Percentiles rank a stretch among this genome's conserved stretches.
Conservation (phyloP, 129 eudicot species). For the Centrapalus pauciflorus region DNA sequence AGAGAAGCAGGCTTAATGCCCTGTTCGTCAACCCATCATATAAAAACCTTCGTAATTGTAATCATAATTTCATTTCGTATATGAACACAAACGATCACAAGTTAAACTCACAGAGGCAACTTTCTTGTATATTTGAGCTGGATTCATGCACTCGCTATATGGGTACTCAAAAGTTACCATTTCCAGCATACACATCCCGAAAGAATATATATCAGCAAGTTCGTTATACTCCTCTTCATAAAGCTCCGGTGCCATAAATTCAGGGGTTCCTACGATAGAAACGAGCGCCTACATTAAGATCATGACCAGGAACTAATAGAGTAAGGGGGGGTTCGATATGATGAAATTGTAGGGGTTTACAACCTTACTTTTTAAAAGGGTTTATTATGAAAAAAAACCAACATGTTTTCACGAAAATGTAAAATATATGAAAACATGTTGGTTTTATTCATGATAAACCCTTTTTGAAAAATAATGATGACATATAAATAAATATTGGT, state of each 20-base stretch:
- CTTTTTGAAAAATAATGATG: no score
- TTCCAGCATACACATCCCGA: slow-evolving; percentile 95
- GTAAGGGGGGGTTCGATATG: no score
- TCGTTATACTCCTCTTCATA: slow-evolving; percentile 89
- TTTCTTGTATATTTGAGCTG: slow-evolving; percentile 83
- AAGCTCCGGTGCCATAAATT: slow-evolving; percentile 97
- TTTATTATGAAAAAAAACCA: no score
- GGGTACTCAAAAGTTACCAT: slow-evolving; percentile 91
- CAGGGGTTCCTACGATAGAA: slow-evolving; percentile 71
- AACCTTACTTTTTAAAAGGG: no score
- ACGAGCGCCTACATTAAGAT: no score
- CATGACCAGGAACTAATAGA: no score
- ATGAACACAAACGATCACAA: neutral
- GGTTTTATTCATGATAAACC: no score
- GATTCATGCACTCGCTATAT: slow-evolving; percentile 70
- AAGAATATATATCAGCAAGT: slow-evolving; percentile 84
- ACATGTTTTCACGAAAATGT: no score
- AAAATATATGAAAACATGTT: no score
- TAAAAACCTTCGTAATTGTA: neutral
- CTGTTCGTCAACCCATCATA: slow-evolving; percentile 28
- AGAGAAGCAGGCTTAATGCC: slow-evolving; percentile 84
- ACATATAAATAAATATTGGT: no score
- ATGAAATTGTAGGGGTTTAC: no score
- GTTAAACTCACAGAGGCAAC: slow-evolving; percentile 61
- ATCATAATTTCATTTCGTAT: neutral